phyloP scores from a whole-genome alignment of 1,139 yeast species.

The Suhomyces bribrorum region DNA sequence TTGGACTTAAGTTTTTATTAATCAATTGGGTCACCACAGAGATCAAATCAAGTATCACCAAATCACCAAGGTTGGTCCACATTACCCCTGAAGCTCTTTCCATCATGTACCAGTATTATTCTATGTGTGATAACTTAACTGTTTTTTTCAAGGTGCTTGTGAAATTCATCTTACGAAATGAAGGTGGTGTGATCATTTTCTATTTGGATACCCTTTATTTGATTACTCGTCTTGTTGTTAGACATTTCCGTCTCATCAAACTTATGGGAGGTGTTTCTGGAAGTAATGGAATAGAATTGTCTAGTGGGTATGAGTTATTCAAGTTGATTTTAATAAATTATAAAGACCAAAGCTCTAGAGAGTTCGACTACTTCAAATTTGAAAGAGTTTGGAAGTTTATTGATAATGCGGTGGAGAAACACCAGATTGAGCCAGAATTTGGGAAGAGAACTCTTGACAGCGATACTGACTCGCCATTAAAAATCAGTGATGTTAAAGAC shows the following conservation, averaged over 20 bases:
- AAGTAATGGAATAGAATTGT: constrained; percentile 4
- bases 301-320: constrained; percentile 38
- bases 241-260: constrained; percentile 41
- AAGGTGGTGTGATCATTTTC: constrained; percentile 42
- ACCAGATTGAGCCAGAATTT: constrained; percentile 1
- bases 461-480: constrained; percentile 20
- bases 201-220: constrained; percentile 45
- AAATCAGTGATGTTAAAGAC: constrained; percentile 20
- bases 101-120: constrained; percentile 35
- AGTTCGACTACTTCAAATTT: constrained; percentile 36
- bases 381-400: constrained; percentile 40
- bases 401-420: constrained; percentile 31
- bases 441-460: constrained; percentile 1
- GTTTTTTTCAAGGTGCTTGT: constrained; percentile 46
- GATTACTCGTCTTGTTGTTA: constrained; percentile 34
- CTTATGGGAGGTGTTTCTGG: constrained; percentile 26
- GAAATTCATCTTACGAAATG: constrained; percentile 40
- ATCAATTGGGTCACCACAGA: constrained; percentile 47
- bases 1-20: constrained; percentile 46
- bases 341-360: constrained; percentile 37
- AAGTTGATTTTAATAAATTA: constrained; percentile 35
- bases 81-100: constrained; percentile 37
- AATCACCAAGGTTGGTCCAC: constrained; percentile 41
- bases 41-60: constrained; percentile 31
- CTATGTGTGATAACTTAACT: constrained; percentile 37